These are phyloP conservation scores for Pseudozyma hubeiensis DNA, from an alignment of 1,284 basidiomycete genomes.

Conservation along the genomic window DNA sequence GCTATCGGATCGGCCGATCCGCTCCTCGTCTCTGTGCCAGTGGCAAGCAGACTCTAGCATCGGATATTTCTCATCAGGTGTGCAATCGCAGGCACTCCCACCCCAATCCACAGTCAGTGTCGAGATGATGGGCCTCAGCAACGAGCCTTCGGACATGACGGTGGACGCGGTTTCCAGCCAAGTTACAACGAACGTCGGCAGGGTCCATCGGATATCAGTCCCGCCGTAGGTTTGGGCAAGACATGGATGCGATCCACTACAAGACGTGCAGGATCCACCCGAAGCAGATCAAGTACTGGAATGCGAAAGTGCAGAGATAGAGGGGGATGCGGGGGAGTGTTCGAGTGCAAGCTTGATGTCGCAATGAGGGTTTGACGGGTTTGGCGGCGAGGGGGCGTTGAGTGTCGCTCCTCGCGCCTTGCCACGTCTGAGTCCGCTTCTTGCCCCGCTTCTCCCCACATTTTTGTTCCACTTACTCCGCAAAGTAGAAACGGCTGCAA, in stretches of 20 bases:
- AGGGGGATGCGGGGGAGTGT: no score
- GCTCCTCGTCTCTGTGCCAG: no score
- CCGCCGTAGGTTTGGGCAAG: not conserved
- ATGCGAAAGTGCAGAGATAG: no score
- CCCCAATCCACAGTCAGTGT: no score
- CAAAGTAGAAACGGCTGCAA: not conserved
- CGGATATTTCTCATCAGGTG: no score
- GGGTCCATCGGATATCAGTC: not conserved
- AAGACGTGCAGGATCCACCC: not conserved
- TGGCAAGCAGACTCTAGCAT: no score
- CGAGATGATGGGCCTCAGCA: no score
- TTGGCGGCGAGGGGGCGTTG: conserved; percentile 8
- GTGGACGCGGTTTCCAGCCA: not conserved
- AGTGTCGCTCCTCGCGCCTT: not conserved
- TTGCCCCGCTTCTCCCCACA: not conserved
- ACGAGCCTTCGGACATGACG: conserved; percentile 10
- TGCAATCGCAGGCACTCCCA: no score
- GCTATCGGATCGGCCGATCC: no score
- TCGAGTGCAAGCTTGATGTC: no score
- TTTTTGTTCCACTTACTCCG: not conserved
- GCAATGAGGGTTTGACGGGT: conserved; percentile 7
- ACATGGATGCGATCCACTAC: not conserved
- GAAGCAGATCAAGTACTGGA: not conserved
- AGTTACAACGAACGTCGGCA: not conserved
- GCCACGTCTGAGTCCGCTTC: not conserved